Base-by-base conservation (phyloP, 805 yeast species). In the Nematodospora valgi region DNA sequence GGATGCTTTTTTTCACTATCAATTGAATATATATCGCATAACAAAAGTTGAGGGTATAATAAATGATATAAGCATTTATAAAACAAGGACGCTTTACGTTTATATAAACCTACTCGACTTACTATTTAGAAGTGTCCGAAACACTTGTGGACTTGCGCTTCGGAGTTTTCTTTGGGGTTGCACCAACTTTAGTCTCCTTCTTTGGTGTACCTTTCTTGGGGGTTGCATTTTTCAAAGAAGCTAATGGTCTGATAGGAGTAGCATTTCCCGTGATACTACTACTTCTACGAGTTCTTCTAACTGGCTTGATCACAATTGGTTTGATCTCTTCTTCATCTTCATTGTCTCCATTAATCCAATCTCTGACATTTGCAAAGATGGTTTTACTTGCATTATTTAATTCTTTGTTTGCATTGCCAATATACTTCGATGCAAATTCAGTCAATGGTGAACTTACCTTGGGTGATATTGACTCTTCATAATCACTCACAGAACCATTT, bases 401-500 rank as follows among this genome's bases (percentile, higher is more conserved):
- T 17, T 61, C 64, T 39, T 55, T 49, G 45, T 68, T 54, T 34
- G 63, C 76, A 51, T 78, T 79, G 10, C 82, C 86, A 25, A 78
- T 74, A 51, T 69, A 80, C 44, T 68, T 74, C 22, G 76, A 62
- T 1, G 86, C 86, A 61, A 80, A 82, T 37, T 77, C 83, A 11
- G 82, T 73, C 40, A 81, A 78, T 2, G 86, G 86, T 11, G 82
- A 69, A 26, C 59, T 46, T 1, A 52, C 58, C 17, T 59, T 54
- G 12, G 57, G 50, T 8, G 25, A 25, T 23, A 15, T 30, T 16
- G 31, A 23, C 22, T 35, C 41, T n/a, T 41, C 45, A 29, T 53
- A 65, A 15, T 60, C 68, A 12, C 52, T 62, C 62, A 43, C 58
- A 53, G 32, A 40, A 40, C 37, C 24, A 14, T 35, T 27, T n/a